Base-by-base conservation (phyloP, 106 monocot genomes). In the Phalaenopsis aphrodite region DNA sequence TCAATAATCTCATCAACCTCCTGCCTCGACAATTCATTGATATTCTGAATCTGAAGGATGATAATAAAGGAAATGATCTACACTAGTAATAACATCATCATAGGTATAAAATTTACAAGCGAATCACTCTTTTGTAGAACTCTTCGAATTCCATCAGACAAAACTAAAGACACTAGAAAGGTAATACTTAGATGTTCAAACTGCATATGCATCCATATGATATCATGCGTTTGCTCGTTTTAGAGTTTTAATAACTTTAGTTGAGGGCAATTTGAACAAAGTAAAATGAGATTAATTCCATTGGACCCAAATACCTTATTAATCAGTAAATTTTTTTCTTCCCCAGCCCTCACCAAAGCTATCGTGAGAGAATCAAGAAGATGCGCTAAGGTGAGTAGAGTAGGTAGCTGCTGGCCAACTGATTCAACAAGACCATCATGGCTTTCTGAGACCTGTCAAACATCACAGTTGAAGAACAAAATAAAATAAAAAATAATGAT, bases 1-100 rank as follows among this genome's bases (percentile, higher is more conserved):
- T 81, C 84, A 38, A 98, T 98, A 72, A 98, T 91, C 83, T 98
- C 97, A 82, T 98, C 97, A 82, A 98, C 97, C 71, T 98, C 97
- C 83, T 98, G 94, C 55, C 97, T 94, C 73, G 97, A 90, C 49
- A 94, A 83, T 82, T 98, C 97, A 89, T 98, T 98, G 41, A 98
- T 89, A 52, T 94, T 87, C 82, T 89, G 94, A 82, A 98, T 90
- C 97, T 94, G 78, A 18, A 76, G 42, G 41, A 74, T 7, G 74
- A 1, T 43, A 45, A 74, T 12, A 74, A 69, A 14, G 9, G 24
- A 65, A 57, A 65, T 65, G n/a, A 65, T 65, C 64, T 8, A 65
- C 64, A 24, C 64, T 65, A 23, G 39, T 39, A 69, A 39, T 15
- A 61, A 61, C 5, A 61, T 61, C 21, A 69, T 69, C 39, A 69